phyloP scores from a whole-genome alignment of 2,329 filamentous ascomycete species.

The Hirsutella minnesotensis region DNA sequence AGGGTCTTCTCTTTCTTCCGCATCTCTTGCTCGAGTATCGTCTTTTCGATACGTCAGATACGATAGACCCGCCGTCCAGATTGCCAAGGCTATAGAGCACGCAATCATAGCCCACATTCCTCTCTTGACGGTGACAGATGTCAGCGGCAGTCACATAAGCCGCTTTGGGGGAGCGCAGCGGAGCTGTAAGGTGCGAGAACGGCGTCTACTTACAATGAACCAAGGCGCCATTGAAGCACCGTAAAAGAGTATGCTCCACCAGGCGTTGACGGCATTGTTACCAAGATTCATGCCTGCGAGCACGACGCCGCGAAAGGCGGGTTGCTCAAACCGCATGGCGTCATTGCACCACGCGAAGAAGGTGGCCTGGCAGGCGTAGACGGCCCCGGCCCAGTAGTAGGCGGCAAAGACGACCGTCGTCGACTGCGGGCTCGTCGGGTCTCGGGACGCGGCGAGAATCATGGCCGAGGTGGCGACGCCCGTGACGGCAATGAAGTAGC shows the following conservation, averaged over 20 bases:
- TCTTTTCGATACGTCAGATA: slow-evolving; percentile 21
- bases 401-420: slow-evolving; percentile 48
- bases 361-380: slow-evolving; percentile 62
- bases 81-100: slow-evolving; percentile 41
- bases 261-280: slow-evolving; percentile 57
- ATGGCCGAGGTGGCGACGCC: slow-evolving; percentile 50
- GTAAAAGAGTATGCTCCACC: slow-evolving; percentile 65
- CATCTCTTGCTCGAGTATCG: not conserved
- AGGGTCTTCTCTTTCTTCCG: not conserved
- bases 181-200: not conserved
- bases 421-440: slow-evolving; percentile 23
- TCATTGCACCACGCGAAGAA: slow-evolving; percentile 72
- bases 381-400: slow-evolving; percentile 58
- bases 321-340: slow-evolving; percentile 51
- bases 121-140: slow-evolving; percentile 22
- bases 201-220: slow-evolving; percentile 39
- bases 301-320: slow-evolving; percentile 51
- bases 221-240: slow-evolving; percentile 53
- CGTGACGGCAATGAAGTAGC: slow-evolving; percentile 54
- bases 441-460: slow-evolving; percentile 40
- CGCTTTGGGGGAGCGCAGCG: too few relatives aligned
- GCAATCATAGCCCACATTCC: slow-evolving; percentile 70
- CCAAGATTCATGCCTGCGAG: slow-evolving; percentile 62
- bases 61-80: slow-evolving; percentile 46
- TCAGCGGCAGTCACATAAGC: not conserved